A percentile compares a stretch with the other conserved stretches of the same genome.
Evolutionary conservation across 78 protist genomes (phyloP).

Genomic region (Dictyostelium discoideum): DNA sequence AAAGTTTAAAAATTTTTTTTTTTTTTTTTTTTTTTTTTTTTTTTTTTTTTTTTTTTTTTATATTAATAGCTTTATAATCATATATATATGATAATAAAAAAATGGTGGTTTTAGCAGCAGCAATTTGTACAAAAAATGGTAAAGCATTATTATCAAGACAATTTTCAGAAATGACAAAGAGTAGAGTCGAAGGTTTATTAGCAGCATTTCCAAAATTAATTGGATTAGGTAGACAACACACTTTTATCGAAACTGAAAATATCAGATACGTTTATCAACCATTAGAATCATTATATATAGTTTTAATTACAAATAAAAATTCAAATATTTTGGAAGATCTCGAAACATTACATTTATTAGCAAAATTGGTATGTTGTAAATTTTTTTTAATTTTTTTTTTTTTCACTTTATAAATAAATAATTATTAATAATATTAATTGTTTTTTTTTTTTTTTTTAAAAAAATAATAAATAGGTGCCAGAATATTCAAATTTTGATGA

Average conservation of each 20-base stretch:
- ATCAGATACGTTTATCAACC: slow-evolving; percentile 98
- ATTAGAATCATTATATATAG: slow-evolving; percentile 90
- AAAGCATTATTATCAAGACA: slow-evolving; percentile 94
- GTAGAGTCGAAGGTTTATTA: slow-evolving; percentile 96
- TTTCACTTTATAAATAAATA: not conserved
- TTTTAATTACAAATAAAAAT: slow-evolving; percentile 94
- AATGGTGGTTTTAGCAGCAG: slow-evolving; percentile 82
- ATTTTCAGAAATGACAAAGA: slow-evolving; percentile 94
- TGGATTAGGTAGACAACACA: slow-evolving; percentile 93
- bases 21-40: not conserved
- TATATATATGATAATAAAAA: not conserved
- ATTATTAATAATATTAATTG: not conserved
- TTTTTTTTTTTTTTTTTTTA: not conserved
- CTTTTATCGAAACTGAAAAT: slow-evolving; percentile 95
- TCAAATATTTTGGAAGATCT: slow-evolving; percentile 97
- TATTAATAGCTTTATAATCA: not conserved
- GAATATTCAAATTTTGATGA: slow-evolving; percentile 85
- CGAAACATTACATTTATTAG: slow-evolving; percentile 93
- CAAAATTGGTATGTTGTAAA: slow-evolving; percentile 69
- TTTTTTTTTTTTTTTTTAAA: not conserved
- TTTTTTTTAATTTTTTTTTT: not conserved
- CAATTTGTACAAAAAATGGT: slow-evolving; percentile 82
- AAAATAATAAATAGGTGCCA: slow-evolving; percentile 91
- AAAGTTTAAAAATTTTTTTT: not conserved
- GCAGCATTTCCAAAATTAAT: slow-evolving; percentile 97